These are phyloP conservation scores for Halophytophthora polymorphica DNA, from an alignment of 352 stramenopile species.

Conservation along the genomic window DNA sequence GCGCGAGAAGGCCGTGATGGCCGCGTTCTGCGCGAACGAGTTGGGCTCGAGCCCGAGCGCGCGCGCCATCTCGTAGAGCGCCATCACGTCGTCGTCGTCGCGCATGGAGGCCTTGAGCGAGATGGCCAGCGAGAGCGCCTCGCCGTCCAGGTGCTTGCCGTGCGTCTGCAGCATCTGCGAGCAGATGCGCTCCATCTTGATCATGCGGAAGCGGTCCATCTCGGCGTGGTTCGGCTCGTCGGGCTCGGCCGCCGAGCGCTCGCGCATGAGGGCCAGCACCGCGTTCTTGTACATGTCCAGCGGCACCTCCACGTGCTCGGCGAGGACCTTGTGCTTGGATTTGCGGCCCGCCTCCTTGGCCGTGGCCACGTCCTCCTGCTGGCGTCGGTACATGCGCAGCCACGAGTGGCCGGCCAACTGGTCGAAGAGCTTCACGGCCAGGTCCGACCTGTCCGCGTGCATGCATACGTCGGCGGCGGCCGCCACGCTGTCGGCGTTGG, in stretches of 20 bases:
- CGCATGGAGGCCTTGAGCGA: constrained; percentile 68
- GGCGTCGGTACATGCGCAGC: constrained; percentile 25
- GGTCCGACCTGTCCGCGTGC: constrained; percentile 40
- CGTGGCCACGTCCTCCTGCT: constrained; percentile 19
- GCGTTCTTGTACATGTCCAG: constrained; percentile 71
- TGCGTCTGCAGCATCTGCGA: constrained; percentile 65
- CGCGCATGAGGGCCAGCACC: constrained; percentile 51
- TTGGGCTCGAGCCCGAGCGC: constrained; percentile 56
- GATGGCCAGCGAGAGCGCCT: constrained; percentile 74
- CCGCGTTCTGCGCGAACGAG: constrained; percentile 75
- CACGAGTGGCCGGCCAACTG: constrained; percentile 40
- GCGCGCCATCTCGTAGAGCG: constrained; percentile 74
- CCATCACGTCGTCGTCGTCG: constrained; percentile 74
- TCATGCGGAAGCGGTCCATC: constrained; percentile 28
- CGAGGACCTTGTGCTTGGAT: constrained; percentile 8
- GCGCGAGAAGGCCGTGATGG: constrained; percentile 70
- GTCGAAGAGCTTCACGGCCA: constrained; percentile 64
- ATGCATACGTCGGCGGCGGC: constrained; percentile 69
- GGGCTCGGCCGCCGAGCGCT: constrained; percentile 20
- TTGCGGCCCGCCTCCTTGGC: constrained; percentile 5
- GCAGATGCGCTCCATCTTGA: constrained; percentile 58
- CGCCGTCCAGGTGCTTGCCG: constrained; percentile 46
- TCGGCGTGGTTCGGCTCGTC: constrained; percentile 9
- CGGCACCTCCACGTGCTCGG: constrained; percentile 27
- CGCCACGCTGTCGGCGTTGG: constrained; percentile 66